phyloP scores from a whole-genome alignment of 2,329 filamentous ascomycete genomes.

The Amauroascus niger region DNA sequence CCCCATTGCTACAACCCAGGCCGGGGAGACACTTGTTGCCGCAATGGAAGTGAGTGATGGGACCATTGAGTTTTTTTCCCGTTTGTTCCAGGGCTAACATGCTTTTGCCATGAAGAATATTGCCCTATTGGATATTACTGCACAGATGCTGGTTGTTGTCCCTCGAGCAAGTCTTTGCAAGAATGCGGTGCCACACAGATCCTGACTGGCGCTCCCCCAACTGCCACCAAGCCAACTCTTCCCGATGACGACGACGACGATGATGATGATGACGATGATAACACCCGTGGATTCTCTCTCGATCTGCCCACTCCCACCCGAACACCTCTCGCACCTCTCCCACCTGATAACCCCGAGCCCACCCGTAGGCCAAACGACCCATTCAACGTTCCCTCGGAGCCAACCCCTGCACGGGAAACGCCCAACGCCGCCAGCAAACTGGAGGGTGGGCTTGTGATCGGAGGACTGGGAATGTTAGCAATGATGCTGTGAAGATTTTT shows the following conservation, averaged over 20 bases:
- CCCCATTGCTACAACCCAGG: slow-evolving; percentile 11
- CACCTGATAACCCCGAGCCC: neutral
- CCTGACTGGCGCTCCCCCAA: slow-evolving; percentile 3
- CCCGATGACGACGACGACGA: neutral
- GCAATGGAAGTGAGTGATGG: slow-evolving; percentile 13
- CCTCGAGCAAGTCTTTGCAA: neutral
- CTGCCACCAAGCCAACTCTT: neutral
- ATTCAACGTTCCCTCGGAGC: neutral
- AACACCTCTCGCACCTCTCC: neutral
- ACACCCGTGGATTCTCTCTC: neutral
- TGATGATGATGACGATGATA: neutral
- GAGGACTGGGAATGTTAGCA: slow-evolving; percentile 7
- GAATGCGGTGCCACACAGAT: slow-evolving; percentile 9
- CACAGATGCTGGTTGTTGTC: slow-evolving; percentile 11
- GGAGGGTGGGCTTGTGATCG: slow-evolving; percentile 10
- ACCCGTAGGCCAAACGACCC: neutral
- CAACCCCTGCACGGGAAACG: neutral
- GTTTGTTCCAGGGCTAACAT: neutral
- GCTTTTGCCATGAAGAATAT: slow-evolving; percentile 2
- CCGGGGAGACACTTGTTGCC: slow-evolving; percentile 11
- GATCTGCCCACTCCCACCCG: neutral
- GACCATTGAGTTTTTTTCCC: neutral
- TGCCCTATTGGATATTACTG: slow-evolving; percentile 10
- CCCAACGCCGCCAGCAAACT: slow-evolving; percentile 4
- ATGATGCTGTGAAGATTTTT: slow-evolving; percentile 4